Base-by-base conservation (phyloP, 192 early-diverging fungal genomes). In the Coemansia sp. region DNA sequence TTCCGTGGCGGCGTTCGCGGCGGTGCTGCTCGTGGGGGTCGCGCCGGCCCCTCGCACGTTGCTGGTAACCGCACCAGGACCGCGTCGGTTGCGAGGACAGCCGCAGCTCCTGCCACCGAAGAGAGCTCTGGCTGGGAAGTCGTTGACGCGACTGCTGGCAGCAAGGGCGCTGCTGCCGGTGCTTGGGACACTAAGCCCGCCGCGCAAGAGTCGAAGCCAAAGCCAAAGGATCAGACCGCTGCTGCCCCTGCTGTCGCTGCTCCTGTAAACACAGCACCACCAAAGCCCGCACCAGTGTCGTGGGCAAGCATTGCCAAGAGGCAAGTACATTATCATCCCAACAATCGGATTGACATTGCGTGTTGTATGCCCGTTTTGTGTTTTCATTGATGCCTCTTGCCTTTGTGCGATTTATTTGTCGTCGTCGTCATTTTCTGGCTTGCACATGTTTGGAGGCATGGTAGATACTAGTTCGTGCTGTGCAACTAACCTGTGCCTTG, bases 21-120 rank as follows among this genome's bases (percentile, higher is more conserved):
- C 65, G 89, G 89, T 58, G 90, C 85, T 23, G 82, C 81, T 61
- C 89, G 89, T 64, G 88, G 91, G 25, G 85, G 88, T 20, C 84
- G 87, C 52, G 85, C 83, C 34, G 84, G 85, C 56, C 62, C 82
- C 36, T 73, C 76, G 50, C 45, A 77, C 64, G 83, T 73, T 16
- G 64, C 69, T 34, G 65, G 59, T 64, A 71, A 43, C 48, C 85
- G 74, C 47, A 70, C 63, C 53, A 80, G 34, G 61, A 64, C 72
- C 47, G 69, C 52, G 36, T 60, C 65, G 9, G 74, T 68, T 13
- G 64, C 85, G 39, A 66, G 61, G 21, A 77, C 68, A 66, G 25
- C 57, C 62, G 42, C 59, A 21, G 35, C 59, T 34, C 37, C 66
- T 1, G 47, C 26, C 34, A 42, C 12, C 3, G 69, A 69, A 10